Evolutionary conservation across 345 rosid species (phyloP), one percentile per base, ranked within the genome.

Genomic region (Citrus cavaleriei): DNA sequence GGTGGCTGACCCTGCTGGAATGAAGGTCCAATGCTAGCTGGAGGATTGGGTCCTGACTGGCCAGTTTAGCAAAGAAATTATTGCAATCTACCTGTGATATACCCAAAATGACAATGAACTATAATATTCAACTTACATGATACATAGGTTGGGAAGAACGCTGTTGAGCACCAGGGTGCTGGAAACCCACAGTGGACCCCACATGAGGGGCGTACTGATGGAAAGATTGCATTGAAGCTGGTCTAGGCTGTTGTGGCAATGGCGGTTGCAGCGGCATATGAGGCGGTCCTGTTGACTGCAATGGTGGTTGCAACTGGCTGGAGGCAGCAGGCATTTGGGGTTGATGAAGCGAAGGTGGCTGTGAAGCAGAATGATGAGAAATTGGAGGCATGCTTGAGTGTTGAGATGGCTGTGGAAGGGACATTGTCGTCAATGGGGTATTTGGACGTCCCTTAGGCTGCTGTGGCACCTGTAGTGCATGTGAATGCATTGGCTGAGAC

Each of bases 1-100:
- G 88, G 86, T 70, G 86, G 85, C 85, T 96, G 97, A 70, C 91
- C 94, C 84, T 85, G 97, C 59, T 88, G 86, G 83, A 88, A 93
- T 68, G 91, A 90, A 77, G 89, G 87, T 78, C 91, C 89, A 62
- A 84, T 82, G 78, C 81, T 81, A 73, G 96, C 51, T 74, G 92
- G 88, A 78, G 89, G 84, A 70, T 86, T 91, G 78, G 84, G 77
- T 71, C 88, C 86, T 63, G 93, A 78, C 98, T 91, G 88, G 77
- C 79, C 27, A 80, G 64, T 72, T 83, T 77, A 80, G 66, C 79
- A 83, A 42, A 77, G 35, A 81, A 83, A 76, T 70, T 61, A 61
- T 40, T 79, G 61, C 18, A 62, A 22, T 40, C 42, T 61, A 58
- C 42, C 66, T 12, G 19, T 58, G 67, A 70, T 78, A 38, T 65